These are phyloP conservation scores for Arabidopsis thaliana DNA, from an alignment of 345 rosid species.

Conservation along the genomic window DNA sequence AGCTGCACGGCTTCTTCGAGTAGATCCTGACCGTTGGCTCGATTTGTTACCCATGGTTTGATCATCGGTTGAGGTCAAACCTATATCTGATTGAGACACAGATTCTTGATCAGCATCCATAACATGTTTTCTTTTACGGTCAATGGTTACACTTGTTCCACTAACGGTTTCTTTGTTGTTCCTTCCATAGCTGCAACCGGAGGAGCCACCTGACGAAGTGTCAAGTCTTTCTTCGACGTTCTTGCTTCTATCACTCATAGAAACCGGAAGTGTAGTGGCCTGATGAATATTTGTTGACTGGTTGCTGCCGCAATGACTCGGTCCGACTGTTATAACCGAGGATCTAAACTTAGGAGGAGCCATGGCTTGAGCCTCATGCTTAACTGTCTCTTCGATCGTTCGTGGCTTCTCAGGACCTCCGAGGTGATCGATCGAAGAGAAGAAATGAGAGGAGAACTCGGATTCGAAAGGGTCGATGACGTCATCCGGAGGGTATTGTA, in stretches of 20 bases:
- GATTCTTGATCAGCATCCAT: constrained; percentile 57
- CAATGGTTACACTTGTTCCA: constrained; percentile 37
- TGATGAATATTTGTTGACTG: constrained; percentile 54
- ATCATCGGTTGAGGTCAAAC: constrained; percentile 38
- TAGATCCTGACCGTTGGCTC: constrained; percentile 54
- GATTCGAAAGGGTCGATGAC: constrained; percentile 53
- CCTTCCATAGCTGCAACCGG: constrained; percentile 66
- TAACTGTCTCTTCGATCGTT: constrained; percentile 38
- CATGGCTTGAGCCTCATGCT: constrained; percentile 50
- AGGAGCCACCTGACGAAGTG: constrained; percentile 73
- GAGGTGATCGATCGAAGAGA: constrained; percentile 41
- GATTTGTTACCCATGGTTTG: constrained; percentile 58
- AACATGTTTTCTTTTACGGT: constrained; percentile 64
- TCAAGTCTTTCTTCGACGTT: constrained; percentile 58
- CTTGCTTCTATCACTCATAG: constrained; percentile 47
- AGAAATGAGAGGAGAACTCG: constrained; percentile 63
- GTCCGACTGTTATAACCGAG: constrained; percentile 63
- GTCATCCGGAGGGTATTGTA: constrained; percentile 63
- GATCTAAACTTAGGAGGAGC: constrained; percentile 57
- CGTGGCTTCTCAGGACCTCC: constrained; percentile 32
- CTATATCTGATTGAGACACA: constrained; percentile 66
- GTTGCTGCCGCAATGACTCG: constrained; percentile 70
- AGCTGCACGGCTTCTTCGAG: constrained; percentile 68
- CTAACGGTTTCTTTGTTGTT: constrained; percentile 55
- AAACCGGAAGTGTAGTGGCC: constrained; percentile 39